Percentiles rank a stretch among this genome's conserved stretches.
Evolutionary conservation across 495 filamentous ascomycete species (phyloP).

Genomic region (Penicillium simplicissimum): DNA sequence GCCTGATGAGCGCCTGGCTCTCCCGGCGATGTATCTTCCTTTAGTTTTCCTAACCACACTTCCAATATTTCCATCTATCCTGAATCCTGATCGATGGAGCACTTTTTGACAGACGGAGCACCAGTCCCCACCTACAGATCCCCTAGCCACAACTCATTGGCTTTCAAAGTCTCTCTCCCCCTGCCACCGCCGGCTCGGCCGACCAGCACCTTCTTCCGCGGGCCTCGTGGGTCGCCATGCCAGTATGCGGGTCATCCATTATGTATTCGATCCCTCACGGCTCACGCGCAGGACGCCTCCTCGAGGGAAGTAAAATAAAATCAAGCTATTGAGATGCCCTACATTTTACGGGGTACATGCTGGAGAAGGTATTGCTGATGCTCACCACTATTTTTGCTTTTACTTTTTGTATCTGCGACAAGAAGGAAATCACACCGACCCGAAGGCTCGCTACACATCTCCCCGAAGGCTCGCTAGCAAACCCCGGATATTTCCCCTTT

Average conservation of each 20-base stretch:
- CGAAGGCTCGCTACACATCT: slow-evolving; percentile 14
- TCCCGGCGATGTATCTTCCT: background rate
- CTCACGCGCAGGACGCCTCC: slow-evolving; percentile 7
- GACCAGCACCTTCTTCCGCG: background rate
- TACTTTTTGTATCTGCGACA: background rate
- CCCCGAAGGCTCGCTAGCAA: background rate
- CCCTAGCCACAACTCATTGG: slow-evolving; percentile 4
- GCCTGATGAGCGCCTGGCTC: background rate
- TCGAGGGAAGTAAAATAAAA: background rate
- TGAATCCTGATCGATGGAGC: background rate
- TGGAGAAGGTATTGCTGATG: background rate
- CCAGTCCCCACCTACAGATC: background rate
- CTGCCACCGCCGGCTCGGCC: slow-evolving; percentile 12
- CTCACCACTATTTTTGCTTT: background rate
- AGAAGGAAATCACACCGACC: background rate
- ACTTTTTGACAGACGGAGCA: background rate
- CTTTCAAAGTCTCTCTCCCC: background rate
- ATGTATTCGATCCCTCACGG: slow-evolving; percentile 9
- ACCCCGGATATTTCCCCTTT: slow-evolving; percentile 10
- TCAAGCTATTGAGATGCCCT: background rate
- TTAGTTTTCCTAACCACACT: background rate
- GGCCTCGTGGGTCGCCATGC: slow-evolving; percentile 16
- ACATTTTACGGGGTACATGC: background rate
- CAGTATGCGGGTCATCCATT: slow-evolving; percentile 15
- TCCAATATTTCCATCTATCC: background rate